Evolutionary conservation across 164 flowering plant genomes (phyloP), one percentile per base, ranked within the genome.

Genomic region (Berberis thunbergii): DNA sequence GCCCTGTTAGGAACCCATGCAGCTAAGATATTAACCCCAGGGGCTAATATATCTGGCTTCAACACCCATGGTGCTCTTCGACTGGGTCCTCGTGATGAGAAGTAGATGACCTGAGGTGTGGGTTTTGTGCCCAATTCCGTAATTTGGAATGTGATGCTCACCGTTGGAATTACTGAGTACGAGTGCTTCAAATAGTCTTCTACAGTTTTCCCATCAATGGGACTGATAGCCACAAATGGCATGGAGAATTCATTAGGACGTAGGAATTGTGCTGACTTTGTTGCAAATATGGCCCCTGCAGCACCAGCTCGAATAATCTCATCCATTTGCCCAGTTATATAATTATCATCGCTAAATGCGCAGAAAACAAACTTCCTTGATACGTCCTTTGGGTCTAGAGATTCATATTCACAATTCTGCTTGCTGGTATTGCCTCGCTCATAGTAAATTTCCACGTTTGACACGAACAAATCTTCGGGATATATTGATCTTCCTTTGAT

Each of bases 81-180:
- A 48, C 53, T 67, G 1, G 75, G 80, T 7, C 77, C 77, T 53
- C 75, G 26, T 5, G 75, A 71, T 0, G 77, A 74, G 55, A 77
- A 73, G 1, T 50, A 46, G 0, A 73, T 75, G 50, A 69, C 75
- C 41, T 71, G 68, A 1, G 77, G 80, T 41, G 76, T 70, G 44
- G 73, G 73, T 38, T 61, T 72, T 0, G 64, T 55, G 8, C 76
- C 74, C 43, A 74, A 9, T 1, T 10, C 4, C 38, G 80, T 74
- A 7, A 55, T 52, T 11, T 45, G 69, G 48, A 74, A 74, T 65
- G 26, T 62, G 13, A 74, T 12, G 11, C 44, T 49, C 41, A 63
- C 66, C 10, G 40, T 54, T 7, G 59, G 56, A 9, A 54, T 39
- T 54, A 63, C 7, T 5, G 42, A n/a, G 1, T 65, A 6, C 3